Base-by-base conservation (phyloP, 805 yeast species). In the Zygoascus flipseniorum region DNA sequence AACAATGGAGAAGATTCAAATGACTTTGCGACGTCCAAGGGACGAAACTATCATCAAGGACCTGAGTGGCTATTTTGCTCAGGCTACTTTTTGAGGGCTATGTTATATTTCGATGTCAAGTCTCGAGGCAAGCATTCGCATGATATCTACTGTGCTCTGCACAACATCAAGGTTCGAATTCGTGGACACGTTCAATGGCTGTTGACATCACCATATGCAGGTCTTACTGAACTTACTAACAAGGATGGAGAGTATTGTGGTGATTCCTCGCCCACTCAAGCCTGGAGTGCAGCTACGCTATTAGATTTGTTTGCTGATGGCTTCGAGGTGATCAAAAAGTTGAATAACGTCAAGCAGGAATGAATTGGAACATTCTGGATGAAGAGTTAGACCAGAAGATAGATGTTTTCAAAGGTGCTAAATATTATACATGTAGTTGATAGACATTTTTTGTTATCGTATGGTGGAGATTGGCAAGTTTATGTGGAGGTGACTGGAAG, bases 41-140 rank as follows among this genome's bases (percentile, higher is more conserved):
- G 99, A 31, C 79, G 98, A 62, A 93, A 93, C 70, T 92, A 92
- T 67, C 99, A 92, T 69, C 98, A 92, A 71, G 99, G 99, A 1
- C 99, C 99, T 1, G 99, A 93, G 66, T 92, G 99, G 99, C 86
- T 87, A 35, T 92, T 97, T 97, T 79, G 82, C 54, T 76, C 77
- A 26, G 99, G 99, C 2, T 89, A 81, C 68, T 92, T 89, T 65
- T 70, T 93, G 59, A 78, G 97, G 58, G 96, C 98, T 0, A 82
- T 75, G 62, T 72, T 79, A 41, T 67, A 71, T 47, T 80, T 85
- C 64, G 81, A 82, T 60, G 67, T 74, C 62, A 64, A 13, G 70
- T 66, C 54, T 62, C 62, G 56, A 19, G 58, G 43, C 54, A 61
- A 48, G 5, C 61, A 10, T 59, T 67, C 32, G 5, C 39, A 45